Base-by-base conservation (phyloP, 805 yeast species). In the Blastobotrys americana region DNA sequence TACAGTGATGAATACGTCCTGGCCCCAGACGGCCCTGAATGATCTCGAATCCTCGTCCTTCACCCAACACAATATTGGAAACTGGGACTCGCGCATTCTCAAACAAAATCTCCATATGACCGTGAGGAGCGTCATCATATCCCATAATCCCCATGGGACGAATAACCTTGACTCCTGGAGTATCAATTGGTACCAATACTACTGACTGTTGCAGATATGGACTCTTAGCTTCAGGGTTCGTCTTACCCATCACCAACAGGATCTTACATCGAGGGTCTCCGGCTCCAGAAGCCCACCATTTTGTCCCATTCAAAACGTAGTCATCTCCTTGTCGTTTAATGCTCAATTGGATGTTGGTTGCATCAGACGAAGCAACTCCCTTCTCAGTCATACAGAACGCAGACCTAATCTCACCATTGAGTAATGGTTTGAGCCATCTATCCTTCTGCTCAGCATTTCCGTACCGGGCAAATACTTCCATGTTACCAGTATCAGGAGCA, bases 261-360 rank as follows among this genome's bases (percentile, higher is more conserved):
- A 74, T 71, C 34, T 62, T 53, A 58, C 79, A 72, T 44, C 82
- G 69, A 20, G 82, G 83, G 57, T 78, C 84, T 20, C 82, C 83
- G 33, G 82, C 83, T 22, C 84, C 84, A 0, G 82, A 76, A 2
- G 82, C 79, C 71, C 79, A 78, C 84, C 84, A 79, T 57, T 80
- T 80, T 43, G 76, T 69, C 4, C 84, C 84, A 49, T 75, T 74
- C 39, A 80, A 51, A 2, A 77, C 72, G 42, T 68, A 74, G 33
- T 61, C 52, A 17, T 71, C 68, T 2, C 76, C 80, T 13, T 57
- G 59, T 3, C 55, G 55, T 46, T 63, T 67, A 23, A 80, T 79
- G 22, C 67, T 55, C 34, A 73, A 61, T 1, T 75, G 66, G 46
- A 78, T 76, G 58, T 78, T 78, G 50, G 78, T 67, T 1, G 83